These are phyloP conservation scores for Lentinula boryana DNA, from an alignment of 768 basidiomycete genomes.

Conservation along the genomic window DNA sequence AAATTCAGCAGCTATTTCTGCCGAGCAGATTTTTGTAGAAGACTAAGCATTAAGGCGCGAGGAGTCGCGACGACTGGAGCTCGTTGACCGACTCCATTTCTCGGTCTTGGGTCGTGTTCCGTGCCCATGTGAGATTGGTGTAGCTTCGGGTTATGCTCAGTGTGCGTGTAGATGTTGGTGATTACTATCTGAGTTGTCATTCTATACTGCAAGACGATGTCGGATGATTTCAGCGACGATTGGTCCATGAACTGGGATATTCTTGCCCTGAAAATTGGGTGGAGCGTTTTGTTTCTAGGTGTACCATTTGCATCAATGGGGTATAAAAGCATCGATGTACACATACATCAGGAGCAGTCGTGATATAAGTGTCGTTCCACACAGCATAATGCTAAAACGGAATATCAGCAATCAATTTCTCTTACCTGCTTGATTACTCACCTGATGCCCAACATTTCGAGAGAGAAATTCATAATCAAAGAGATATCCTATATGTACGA, in stretches of 20 bases:
- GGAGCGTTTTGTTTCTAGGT: not conserved
- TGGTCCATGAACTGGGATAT: constrained; percentile 60
- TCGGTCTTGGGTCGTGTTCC: too few relatives aligned
- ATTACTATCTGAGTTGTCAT: too few relatives aligned
- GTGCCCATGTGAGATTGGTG: too few relatives aligned
- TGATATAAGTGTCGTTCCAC: constrained; percentile 57
- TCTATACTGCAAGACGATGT: constrained; percentile 33
- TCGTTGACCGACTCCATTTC: too few relatives aligned
- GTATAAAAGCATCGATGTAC: not conserved
- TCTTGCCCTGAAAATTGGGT: constrained; percentile 45
- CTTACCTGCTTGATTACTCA: constrained; percentile 13
- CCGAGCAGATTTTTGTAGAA: too few relatives aligned
- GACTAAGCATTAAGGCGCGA: too few relatives aligned
- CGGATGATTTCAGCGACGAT: constrained; percentile 53
- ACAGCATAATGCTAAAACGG: constrained; percentile 47
- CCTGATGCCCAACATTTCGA: constrained; percentile 34
- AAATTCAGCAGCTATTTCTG: too few relatives aligned
- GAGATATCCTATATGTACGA: constrained; percentile 25
- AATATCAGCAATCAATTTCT: not conserved
- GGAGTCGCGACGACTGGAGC: too few relatives aligned
- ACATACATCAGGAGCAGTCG: constrained; percentile 22
- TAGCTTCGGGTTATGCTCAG: too few relatives aligned
- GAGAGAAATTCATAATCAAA: constrained; percentile 39
- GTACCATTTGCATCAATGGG: not conserved
- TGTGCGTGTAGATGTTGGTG: too few relatives aligned